Evolutionary conservation across 805 yeast species (phyloP).

Genomic region (Candida hungchunana): DNA sequence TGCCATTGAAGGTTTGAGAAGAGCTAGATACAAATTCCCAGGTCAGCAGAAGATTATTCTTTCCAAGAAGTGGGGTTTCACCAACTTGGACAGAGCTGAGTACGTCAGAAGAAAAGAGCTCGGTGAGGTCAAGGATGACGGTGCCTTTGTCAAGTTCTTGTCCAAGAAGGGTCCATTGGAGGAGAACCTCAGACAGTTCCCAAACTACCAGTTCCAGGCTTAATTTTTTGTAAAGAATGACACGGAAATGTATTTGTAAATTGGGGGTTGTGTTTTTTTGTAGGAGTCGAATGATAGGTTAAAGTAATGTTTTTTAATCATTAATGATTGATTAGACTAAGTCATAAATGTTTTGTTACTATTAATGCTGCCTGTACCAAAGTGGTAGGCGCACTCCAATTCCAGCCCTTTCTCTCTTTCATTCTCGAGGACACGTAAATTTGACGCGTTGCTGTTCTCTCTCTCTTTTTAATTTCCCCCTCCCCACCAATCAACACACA

Average conservation of each 20-base stretch:
- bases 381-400: too few relatives aligned
- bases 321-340: too few relatives aligned
- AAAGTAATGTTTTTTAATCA: too few relatives aligned
- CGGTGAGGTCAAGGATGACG: slow-evolving; percentile 99
- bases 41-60: slow-evolving; percentile 99
- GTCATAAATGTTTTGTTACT: neutral
- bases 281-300: too few relatives aligned
- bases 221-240: too few relatives aligned
- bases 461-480: too few relatives aligned
- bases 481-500: too few relatives aligned
- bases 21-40: slow-evolving; percentile 99
- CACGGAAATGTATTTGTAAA: neutral
- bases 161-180: slow-evolving; percentile 94
- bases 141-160: slow-evolving; percentile 99
- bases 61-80: slow-evolving; percentile 99
- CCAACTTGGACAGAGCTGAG: slow-evolving; percentile 96
- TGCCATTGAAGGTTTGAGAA: slow-evolving; percentile 98
- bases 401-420: too few relatives aligned
- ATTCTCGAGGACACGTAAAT: too few relatives aligned
- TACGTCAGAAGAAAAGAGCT: slow-evolving; percentile 85
- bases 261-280: neutral
- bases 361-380: too few relatives aligned
- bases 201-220: slow-evolving; percentile 57
- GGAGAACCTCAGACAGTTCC: slow-evolving; percentile 89
- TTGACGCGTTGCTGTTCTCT: too few relatives aligned